Conservation (phyloP, 78 protist species). For the Dictyostelium brefeldianum region DNA sequence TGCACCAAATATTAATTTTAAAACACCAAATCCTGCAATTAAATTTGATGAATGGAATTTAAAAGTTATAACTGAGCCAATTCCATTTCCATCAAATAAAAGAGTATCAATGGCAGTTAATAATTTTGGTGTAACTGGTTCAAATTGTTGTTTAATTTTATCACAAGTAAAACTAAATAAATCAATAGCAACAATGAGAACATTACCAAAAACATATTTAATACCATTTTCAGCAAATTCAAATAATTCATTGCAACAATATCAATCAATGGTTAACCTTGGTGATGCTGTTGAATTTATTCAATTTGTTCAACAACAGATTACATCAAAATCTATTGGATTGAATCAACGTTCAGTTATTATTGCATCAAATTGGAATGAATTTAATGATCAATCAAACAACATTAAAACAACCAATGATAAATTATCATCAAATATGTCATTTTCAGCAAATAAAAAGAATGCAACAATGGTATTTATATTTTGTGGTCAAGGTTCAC, state of each 20-base stretch:
- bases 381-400: neutral
- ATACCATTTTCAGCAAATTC: conserved; percentile 21
- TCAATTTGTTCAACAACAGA: neutral
- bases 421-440: neutral
- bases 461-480: conserved; percentile 24
- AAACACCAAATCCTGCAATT: conserved; percentile 36
- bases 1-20: conserved; percentile 23
- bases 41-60: neutral
- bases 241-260: neutral
- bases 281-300: neutral
- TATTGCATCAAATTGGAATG: neutral
- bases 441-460: neutral
- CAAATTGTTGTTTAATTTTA: too few relatives aligned
- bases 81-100: too few relatives aligned
- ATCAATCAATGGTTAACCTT: neutral
- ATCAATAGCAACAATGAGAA: neutral
- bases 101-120: too few relatives aligned
- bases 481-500: conserved; percentile 79
- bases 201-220: neutral
- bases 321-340: neutral
- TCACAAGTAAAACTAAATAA: neutral
- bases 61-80: too few relatives aligned
- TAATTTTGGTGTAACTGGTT: too few relatives aligned
- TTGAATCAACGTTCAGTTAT: conserved; percentile 3
- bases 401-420: neutral